phyloP scores from a whole-genome alignment of 2,329 filamentous ascomycete genomes.

The Penicillium sp. region DNA sequence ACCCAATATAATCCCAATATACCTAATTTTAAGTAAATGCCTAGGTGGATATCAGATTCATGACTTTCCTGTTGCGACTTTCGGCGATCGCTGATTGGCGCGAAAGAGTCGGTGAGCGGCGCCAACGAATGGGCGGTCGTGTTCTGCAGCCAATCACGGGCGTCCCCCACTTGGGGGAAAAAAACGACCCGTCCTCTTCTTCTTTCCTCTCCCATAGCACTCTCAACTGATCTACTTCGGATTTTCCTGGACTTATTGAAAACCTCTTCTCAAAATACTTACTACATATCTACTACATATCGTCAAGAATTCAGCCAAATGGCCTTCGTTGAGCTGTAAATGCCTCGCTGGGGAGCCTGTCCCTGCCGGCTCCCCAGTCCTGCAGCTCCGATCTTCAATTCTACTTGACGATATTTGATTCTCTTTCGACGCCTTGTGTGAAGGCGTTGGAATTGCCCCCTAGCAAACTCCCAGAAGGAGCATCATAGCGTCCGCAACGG shows the following conservation, averaged over 20 bases:
- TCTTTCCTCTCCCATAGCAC: constrained; percentile 18
- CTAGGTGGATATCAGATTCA: background rate
- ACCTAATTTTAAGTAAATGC: background rate
- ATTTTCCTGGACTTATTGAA: constrained; percentile 10
- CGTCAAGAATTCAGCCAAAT: constrained; percentile 61
- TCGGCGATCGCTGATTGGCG: constrained; percentile 2
- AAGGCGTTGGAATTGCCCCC: constrained; percentile 55
- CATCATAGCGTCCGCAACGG: constrained; percentile 30
- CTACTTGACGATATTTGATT: constrained; percentile 48
- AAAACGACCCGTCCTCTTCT: constrained; percentile 21
- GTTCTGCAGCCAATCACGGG: constrained; percentile 20
- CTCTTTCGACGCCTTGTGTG: constrained; percentile 40
- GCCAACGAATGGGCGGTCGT: constrained; percentile 22
- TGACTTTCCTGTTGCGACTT: constrained; percentile 1
- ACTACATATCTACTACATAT: constrained; percentile 42
- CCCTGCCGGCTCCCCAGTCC: constrained; percentile 62
- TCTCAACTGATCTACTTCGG: constrained; percentile 5
- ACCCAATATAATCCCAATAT: background rate
- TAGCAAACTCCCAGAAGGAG: constrained; percentile 34
- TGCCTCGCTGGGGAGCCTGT: constrained; percentile 64
- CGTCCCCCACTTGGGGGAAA: constrained; percentile 21
- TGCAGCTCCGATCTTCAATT: constrained; percentile 68
- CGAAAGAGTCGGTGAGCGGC: constrained; percentile 29
- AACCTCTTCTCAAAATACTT: constrained; percentile 4
- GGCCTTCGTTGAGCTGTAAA: constrained; percentile 88